A percentile compares a stretch with the other conserved stretches of the same genome.
phyloP scores from a whole-genome alignment of 1,284 basidiomycete genomes.

The Microbotryomycetes sp. region DNA sequence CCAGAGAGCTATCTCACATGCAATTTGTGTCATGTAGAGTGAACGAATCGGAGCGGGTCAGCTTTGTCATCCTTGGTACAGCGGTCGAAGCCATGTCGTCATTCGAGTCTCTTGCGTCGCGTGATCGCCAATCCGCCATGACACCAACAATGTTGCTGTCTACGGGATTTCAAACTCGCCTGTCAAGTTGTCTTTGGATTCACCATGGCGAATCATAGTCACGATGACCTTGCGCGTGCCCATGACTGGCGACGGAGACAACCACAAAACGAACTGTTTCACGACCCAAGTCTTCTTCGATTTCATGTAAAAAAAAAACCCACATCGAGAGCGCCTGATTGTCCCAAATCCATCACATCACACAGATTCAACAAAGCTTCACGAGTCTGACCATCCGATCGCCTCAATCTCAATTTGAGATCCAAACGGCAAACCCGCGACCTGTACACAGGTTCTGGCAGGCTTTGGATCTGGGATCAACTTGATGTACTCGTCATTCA shows the following conservation, averaged over 20 bases:
- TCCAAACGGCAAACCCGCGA: background rate
- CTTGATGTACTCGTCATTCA: background rate
- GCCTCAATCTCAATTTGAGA: constrained; percentile 1
- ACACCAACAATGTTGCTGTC: background rate
- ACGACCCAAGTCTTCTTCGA: background rate
- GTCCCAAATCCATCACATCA: too few relatives aligned
- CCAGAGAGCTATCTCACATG: constrained; percentile 33
- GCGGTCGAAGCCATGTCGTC: too few relatives aligned
- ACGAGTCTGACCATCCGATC: background rate
- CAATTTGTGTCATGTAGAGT: too few relatives aligned
- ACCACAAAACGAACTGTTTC: background rate
- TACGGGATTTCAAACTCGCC: constrained; percentile 2
- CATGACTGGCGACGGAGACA: background rate
- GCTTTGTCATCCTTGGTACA: too few relatives aligned
- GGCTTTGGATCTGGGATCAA: constrained; percentile 1
- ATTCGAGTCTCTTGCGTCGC: too few relatives aligned
- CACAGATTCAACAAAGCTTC: too few relatives aligned
- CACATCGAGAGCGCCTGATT: too few relatives aligned
- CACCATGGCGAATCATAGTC: constrained; percentile 34
- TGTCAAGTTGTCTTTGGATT: constrained; percentile 30
- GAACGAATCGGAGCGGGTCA: background rate
- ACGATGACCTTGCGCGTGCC: constrained; percentile 12
- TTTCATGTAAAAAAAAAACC: too few relatives aligned
- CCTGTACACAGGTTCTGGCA: background rate
- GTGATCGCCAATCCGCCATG: too few relatives aligned